Evolutionary conservation across 169 alveolate species (phyloP), one percentile per base, ranked within the genome.

Genomic region (Plasmodium vivax): DNA sequence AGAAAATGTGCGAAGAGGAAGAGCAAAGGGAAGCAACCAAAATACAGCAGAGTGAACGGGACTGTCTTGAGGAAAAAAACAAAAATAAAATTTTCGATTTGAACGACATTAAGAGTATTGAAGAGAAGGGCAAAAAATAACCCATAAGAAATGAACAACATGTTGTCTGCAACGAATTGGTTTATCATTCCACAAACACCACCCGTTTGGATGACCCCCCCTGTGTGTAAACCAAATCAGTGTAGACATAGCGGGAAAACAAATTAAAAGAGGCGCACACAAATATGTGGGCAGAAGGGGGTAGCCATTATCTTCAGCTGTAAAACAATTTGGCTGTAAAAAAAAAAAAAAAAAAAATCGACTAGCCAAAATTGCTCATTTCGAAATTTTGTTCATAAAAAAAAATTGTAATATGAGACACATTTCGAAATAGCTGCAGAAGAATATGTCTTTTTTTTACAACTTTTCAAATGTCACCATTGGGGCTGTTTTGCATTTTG

Each of bases 1-100:
- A 91, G 56, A 80, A 91, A 71, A 47, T 82, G 62, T 91, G 95
- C 47, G 92, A 91, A 68, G 92, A 91, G 12, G 95, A 91, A 77
- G 90, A 91, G 56, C 81, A 51, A 41, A 82, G 75, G 32, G 95
- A 91, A 47, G 92, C 82, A 91, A 68, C 19, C 23, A 72, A 58
- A 51, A 38, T 72, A 41, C 68, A 91, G 51, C 95, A 91, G 43
- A 91, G 41, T 73, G 92, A 91, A 91, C 47, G 82, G 27, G 83
- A 91, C 19, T 82, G 82, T 45, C 51, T 91, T 51, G 92, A 82
- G 84, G 92, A 91, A 82, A 81, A 82, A 82, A 91, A 82, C 79
- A 79, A 88, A 36, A 85, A 74, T 74, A 88, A 88, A 51, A 79
- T 88, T 9, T 79, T 77, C 72, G 90, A 88, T 88, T 43, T 88